Evolutionary conservation across 306 rosid genomes (phyloP).

Genomic region (Elaeagnus macrophylla): DNA sequence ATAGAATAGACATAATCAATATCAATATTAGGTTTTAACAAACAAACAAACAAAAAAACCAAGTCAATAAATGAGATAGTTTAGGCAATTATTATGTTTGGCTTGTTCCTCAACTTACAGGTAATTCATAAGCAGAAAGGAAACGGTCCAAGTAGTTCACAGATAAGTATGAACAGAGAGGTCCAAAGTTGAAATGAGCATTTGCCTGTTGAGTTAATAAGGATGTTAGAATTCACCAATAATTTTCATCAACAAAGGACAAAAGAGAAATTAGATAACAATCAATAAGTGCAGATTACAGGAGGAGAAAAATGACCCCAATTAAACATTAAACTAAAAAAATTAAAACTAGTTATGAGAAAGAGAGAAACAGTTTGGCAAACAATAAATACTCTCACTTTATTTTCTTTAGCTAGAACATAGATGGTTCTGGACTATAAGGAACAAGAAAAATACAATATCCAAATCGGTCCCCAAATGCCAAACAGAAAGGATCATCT

Average conservation of each 20-base stretch:
- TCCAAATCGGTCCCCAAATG: constrained; percentile 15
- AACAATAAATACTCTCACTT: not conserved
- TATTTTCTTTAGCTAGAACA: not conserved
- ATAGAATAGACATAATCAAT: constrained; percentile 2
- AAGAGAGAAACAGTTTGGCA: not conserved
- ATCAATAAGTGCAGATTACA: not conserved
- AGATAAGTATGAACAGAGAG: constrained; percentile 73
- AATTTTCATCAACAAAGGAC: constrained; percentile 13
- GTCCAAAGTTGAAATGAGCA: constrained; percentile 70
- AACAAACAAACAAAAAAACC: too few species aligned
- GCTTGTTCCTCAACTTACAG: constrained; percentile 50
- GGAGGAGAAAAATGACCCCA: not conserved
- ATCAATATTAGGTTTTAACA: constrained; percentile 3
- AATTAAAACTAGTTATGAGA: not conserved
- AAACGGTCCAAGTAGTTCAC: constrained; percentile 88
- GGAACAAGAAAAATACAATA: constrained; percentile 1
- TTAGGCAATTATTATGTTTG: not conserved
- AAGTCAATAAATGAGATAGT: constrained; percentile 4
- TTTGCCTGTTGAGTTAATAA: constrained; percentile 45
- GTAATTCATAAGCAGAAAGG: constrained; percentile 72
- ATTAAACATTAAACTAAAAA: not conserved
- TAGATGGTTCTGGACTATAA: too few species aligned
- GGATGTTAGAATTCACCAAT: not conserved
- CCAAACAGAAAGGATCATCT: constrained; percentile 4
- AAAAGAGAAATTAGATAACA: constrained; percentile 7